Evolutionary conservation across 176 grass and related monocot genomes (phyloP).

Genomic region (Phoenix roebelenii): DNA sequence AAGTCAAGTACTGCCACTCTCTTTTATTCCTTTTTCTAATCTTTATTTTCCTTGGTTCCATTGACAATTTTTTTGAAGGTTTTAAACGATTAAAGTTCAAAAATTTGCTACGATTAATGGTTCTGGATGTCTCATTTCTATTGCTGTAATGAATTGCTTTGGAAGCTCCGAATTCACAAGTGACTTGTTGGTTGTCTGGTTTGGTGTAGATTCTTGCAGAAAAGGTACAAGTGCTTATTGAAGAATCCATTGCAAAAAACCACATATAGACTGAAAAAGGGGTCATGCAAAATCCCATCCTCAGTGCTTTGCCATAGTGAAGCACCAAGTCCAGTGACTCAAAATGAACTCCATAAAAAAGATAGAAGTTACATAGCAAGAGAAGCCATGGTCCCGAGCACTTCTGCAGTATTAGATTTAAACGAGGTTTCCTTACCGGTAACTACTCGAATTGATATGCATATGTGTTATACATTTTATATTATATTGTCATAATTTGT

Average conservation of each 20-base stretch:
- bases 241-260: constrained; percentile 2
- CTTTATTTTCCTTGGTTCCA: neutral
- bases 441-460: neutral
- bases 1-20: constrained; percentile 8
- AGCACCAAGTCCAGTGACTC: neutral
- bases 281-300: neutral
- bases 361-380: neutral
- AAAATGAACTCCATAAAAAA: neutral
- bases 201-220: neutral
- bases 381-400: neutral
- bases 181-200: no score
- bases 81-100: no score
- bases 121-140: no score
- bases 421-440: constrained; percentile 11
- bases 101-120: no score
- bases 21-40: neutral
- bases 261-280: neutral
- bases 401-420: constrained; percentile 1
- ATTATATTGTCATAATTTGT: no score
- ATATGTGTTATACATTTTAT: no score
- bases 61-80: neutral
- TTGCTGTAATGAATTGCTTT: no score
- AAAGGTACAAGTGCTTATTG: constrained; percentile 1
- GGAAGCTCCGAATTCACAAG: no score
- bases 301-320: neutral